A percentile compares a stretch with the other conserved stretches of the same genome.
These are phyloP conservation scores for Phyllosticta citriasiana DNA, from an alignment of 2,329 filamentous ascomycete species.

Conservation along the genomic window DNA sequence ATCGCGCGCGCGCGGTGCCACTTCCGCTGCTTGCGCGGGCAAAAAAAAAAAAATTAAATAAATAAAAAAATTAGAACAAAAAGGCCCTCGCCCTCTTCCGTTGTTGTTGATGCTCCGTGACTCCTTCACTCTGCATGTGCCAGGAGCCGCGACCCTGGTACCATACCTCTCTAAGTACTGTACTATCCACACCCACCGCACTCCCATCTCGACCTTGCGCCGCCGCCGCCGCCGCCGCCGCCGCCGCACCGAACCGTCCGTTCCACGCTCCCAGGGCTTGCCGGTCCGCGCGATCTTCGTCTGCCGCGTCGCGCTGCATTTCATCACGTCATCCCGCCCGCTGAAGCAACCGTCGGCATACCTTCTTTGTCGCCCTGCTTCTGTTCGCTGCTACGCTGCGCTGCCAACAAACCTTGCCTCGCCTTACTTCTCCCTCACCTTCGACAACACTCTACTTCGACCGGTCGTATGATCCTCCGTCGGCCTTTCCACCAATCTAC, in stretches of 20 bases:
- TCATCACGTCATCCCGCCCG: conserved; percentile 19
- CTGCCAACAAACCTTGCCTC: not conserved
- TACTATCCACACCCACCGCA: not conserved
- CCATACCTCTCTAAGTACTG: not conserved
- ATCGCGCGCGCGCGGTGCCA: not conserved
- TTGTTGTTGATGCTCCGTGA: not conserved
- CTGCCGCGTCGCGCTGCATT: not conserved
- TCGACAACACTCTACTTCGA: not conserved
- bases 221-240: not conserved
- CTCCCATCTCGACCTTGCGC: not conserved
- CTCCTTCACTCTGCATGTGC: not conserved
- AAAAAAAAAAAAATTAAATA: not conserved
- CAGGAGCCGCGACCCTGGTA: not conserved
- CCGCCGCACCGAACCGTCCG: not conserved
- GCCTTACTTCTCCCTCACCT: not conserved
- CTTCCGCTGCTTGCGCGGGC: not conserved
- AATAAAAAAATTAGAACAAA: not conserved
- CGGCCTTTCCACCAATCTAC: not conserved
- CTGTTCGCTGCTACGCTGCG: not conserved
- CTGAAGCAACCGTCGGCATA: conserved; percentile 16
- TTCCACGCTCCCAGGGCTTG: too few species aligned
- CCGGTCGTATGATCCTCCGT: not conserved
- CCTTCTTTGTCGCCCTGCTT: conserved; percentile 16
- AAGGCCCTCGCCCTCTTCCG: not conserved
- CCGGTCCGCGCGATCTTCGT: not conserved